Percentiles rank a stretch among this genome's conserved stretches.
phyloP scores from a whole-genome alignment of 2,329 filamentous ascomycete species.

The Cytospora schulzeri region DNA sequence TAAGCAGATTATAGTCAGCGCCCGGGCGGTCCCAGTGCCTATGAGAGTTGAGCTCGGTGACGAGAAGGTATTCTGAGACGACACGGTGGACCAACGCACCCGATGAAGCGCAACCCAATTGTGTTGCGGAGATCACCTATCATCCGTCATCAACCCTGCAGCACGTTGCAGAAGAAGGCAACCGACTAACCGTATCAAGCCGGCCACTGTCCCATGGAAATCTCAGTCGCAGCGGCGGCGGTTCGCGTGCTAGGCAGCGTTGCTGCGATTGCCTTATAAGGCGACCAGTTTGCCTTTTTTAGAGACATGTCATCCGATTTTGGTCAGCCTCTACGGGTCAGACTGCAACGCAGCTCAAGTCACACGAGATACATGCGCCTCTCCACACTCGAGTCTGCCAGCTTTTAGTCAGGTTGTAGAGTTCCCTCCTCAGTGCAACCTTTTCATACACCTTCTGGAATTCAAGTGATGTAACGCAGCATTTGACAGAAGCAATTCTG shows the following conservation, averaged over 20 bases:
- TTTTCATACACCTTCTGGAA: not conserved
- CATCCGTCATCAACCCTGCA: not conserved
- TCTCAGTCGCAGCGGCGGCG: constrained; percentile 3
- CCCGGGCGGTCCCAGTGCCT: not conserved
- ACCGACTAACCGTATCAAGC: constrained; percentile 5
- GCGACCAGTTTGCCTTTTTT: constrained; percentile 14
- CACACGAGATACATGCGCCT: not conserved
- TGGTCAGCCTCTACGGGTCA: not conserved
- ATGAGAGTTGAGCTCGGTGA: not conserved
- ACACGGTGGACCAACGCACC: not conserved
- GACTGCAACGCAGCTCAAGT: not conserved
- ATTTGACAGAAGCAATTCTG: not conserved
- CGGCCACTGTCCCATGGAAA: not conserved
- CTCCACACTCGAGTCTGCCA: not conserved
- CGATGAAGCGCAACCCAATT: not conserved
- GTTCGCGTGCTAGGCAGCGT: constrained; percentile 16
- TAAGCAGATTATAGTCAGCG: not conserved
- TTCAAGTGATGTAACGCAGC: not conserved
- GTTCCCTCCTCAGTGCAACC: not conserved
- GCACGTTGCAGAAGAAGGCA: constrained; percentile 15
- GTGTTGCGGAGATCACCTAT: not conserved
- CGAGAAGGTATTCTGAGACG: not conserved
- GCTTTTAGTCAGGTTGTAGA: not conserved
- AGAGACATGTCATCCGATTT: constrained; percentile 11
- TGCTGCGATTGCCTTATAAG: constrained; percentile 19